These are phyloP conservation scores for Corymbia calophylla DNA, from an alignment of 441 rosid genomes.

Conservation along the genomic window DNA sequence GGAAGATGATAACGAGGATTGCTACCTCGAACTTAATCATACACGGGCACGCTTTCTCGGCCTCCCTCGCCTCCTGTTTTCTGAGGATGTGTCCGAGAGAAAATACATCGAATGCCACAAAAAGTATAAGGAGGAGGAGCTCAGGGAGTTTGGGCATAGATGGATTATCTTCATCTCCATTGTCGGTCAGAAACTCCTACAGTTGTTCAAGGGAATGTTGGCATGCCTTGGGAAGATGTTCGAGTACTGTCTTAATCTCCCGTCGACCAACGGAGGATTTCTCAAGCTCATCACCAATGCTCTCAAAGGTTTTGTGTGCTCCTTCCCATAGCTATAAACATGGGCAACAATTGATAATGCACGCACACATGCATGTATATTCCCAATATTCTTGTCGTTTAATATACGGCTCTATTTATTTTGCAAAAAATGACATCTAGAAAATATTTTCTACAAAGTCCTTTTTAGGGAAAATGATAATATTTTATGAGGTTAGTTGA, in stretches of 20 bases:
- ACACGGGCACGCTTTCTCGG: constrained; percentile 36
- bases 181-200: constrained; percentile 35
- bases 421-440: fast-evolving
- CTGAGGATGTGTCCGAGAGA: constrained; percentile 20
- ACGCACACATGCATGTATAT: neutral
- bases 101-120: constrained; percentile 25
- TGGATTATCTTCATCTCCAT: constrained; percentile 66
- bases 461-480: too few relatives aligned
- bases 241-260: constrained; percentile 40
- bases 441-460: too few relatives aligned
- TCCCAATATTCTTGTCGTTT: neutral
- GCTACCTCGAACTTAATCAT: constrained; percentile 31
- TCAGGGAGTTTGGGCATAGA: constrained; percentile 22
- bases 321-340: neutral
- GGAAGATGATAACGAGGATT: neutral
- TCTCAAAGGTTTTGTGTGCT: constrained; percentile 19
- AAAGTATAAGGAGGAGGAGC: neutral
- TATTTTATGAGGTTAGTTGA: too few relatives aligned
- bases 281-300: constrained; percentile 18
- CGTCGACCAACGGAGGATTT: constrained; percentile 47
- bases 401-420: neutral
- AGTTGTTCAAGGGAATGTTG: constrained; percentile 24
- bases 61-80: constrained; percentile 34
- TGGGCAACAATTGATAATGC: neutral
- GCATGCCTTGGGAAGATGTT: constrained; percentile 20